Percentiles rank a stretch among this genome's conserved stretches.
phyloP scores from a whole-genome alignment of 495 filamentous ascomycete genomes.

The Polyplosphaeria fusca region DNA sequence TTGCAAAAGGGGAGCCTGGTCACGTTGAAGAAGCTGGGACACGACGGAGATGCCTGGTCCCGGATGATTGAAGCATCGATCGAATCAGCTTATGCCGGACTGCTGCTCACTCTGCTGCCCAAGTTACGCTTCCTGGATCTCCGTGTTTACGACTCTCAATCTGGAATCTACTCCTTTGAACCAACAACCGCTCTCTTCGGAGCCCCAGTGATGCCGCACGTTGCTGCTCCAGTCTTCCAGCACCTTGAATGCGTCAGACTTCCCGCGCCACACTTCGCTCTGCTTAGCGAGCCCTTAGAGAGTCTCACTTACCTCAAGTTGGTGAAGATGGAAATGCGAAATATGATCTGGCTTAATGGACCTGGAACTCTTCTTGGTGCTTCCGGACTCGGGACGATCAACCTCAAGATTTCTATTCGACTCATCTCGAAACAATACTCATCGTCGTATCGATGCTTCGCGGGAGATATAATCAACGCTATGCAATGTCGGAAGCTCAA shows the following conservation, averaged over 20 bases:
- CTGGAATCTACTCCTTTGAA: background rate
- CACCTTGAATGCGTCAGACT: background rate
- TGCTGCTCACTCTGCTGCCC: background rate
- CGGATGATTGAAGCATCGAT: background rate
- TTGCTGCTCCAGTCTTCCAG: background rate
- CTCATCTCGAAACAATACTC: too few relatives aligned
- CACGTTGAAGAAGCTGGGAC: background rate
- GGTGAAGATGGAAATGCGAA: too few relatives aligned
- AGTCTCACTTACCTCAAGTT: background rate
- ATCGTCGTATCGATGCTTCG: too few relatives aligned
- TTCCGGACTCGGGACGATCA: too few relatives aligned
- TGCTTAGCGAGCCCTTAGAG: background rate
- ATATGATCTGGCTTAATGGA: too few relatives aligned
- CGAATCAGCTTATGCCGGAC: constrained; percentile 2
- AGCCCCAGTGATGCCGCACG: background rate
- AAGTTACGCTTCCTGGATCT: background rate
- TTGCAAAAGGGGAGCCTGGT: background rate
- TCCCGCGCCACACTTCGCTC: background rate
- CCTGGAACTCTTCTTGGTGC: too few relatives aligned
- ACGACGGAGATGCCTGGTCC: background rate
- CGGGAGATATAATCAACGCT: too few relatives aligned
- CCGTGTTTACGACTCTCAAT: background rate
- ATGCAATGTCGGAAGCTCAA: too few relatives aligned
- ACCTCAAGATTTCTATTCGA: too few relatives aligned
- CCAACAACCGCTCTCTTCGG: background rate